Evolutionary conservation across 768 basidiomycete species (phyloP).

Genomic region (Lanmaoa pseudosensibilis): DNA sequence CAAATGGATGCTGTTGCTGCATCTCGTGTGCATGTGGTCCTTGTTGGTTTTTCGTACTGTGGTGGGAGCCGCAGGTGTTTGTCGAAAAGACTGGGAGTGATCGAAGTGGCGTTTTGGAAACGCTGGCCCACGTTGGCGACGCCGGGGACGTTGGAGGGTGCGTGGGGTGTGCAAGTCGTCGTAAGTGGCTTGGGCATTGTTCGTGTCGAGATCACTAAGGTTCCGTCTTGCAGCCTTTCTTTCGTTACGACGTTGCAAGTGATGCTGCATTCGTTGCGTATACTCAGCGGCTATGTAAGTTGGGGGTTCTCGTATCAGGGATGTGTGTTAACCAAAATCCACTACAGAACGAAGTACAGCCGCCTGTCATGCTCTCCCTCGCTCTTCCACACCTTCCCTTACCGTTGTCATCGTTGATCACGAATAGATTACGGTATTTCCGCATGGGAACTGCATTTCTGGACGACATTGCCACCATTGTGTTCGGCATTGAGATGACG

Average conservation of each 20-base stretch:
- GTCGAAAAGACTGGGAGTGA: constrained; percentile 35
- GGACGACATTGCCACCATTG: constrained; percentile 67
- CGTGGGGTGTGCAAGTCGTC: constrained; percentile 55
- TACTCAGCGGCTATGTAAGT: constrained; percentile 70
- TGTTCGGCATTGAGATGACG: constrained; percentile 74
- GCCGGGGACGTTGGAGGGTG: constrained; percentile 35
- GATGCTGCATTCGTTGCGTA: constrained; percentile 66
- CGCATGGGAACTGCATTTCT: constrained; percentile 66
- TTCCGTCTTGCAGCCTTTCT: constrained; percentile 59
- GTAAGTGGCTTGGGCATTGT: constrained; percentile 38
- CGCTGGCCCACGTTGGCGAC: constrained; percentile 62
- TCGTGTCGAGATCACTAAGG: constrained; percentile 2
- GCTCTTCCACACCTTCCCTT: constrained; percentile 66
- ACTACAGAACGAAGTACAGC: constrained; percentile 55
- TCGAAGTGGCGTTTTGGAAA: constrained; percentile 45
- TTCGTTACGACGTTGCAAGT: constrained; percentile 77
- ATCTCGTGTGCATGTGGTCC: constrained; percentile 62
- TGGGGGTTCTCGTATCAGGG: neutral
- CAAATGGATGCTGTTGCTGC: constrained; percentile 65
- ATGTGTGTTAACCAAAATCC: constrained; percentile 1
- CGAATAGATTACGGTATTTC: constrained; percentile 63
- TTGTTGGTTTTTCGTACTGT: constrained; percentile 70
- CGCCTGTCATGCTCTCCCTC: constrained; percentile 57
- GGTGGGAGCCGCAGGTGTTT: constrained; percentile 58
- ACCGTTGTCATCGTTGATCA: constrained; percentile 60